Evolutionary conservation across 75 land plant genomes (phyloP).

Genomic region (Cupressus sempervirens): DNA sequence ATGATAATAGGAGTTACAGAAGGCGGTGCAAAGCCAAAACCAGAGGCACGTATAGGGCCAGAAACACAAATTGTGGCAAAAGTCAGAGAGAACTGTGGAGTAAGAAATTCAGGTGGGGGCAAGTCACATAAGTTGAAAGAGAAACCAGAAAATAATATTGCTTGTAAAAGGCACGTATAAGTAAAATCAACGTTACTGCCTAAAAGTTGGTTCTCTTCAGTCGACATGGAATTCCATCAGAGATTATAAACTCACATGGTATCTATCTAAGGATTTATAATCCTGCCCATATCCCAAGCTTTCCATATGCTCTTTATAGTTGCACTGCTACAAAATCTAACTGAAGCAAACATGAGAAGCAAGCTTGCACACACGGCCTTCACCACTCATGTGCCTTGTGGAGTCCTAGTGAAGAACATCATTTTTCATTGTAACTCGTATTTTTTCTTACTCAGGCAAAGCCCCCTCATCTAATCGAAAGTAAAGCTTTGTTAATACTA

Average conservation of each 20-base stretch:
- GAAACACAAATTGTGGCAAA: too few relatives aligned
- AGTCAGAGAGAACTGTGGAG: too few relatives aligned
- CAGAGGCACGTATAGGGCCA: too few relatives aligned
- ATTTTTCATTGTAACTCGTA: not conserved
- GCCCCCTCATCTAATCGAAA: not conserved
- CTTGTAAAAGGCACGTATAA: not conserved
- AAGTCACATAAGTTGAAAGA: too few relatives aligned
- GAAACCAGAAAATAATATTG: too few relatives aligned
- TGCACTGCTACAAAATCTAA: not conserved
- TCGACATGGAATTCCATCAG: not conserved
- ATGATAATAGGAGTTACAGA: too few relatives aligned
- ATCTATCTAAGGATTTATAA: not conserved
- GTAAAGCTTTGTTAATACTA: too few relatives aligned
- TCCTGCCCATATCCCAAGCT: not conserved
- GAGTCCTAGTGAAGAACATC: not conserved
- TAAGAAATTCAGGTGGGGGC: too few relatives aligned
- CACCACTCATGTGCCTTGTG: not conserved
- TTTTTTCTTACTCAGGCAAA: not conserved
- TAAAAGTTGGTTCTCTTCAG: not conserved
- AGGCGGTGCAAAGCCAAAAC: too few relatives aligned
- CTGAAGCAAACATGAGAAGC: not conserved
- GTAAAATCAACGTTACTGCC: not conserved
- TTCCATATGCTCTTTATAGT: not conserved
- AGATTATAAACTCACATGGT: not conserved
- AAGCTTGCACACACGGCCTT: not conserved